phyloP scores from a whole-genome alignment of 441 rosid species.

The Viola pubescens region DNA sequence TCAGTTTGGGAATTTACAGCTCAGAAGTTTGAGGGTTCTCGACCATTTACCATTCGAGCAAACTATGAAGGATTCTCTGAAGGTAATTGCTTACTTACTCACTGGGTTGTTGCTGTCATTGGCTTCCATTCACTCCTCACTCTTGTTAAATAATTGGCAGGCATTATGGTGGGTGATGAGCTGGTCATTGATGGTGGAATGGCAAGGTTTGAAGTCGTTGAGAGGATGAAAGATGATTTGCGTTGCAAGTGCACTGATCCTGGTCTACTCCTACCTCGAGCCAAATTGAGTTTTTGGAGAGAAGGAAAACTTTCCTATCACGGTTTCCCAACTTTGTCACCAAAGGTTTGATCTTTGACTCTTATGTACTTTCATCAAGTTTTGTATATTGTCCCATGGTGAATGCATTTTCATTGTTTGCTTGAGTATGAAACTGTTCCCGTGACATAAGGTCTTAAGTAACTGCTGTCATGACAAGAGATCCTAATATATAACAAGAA shows the following conservation, averaged over 20 bases:
- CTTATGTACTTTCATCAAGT: no score
- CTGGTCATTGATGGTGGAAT: constrained; percentile 73
- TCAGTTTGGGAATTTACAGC: constrained; percentile 63
- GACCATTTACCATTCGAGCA: constrained; percentile 54
- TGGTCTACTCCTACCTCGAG: constrained; percentile 60
- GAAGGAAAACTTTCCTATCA: constrained; percentile 51
- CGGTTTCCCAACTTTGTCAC: constrained; percentile 47
- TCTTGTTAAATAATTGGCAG: constrained; percentile 24
- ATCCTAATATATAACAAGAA: no score
- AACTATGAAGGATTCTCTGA: constrained; percentile 57
- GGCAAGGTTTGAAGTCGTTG: constrained; percentile 61
- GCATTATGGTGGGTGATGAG: constrained; percentile 59
- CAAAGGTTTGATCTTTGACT: constrained; percentile 34
- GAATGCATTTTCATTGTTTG: no score
- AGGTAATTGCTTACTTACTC: constrained; percentile 26
- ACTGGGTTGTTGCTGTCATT: not conserved
- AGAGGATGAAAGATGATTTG: constrained; percentile 50
- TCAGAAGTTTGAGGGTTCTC: constrained; percentile 38
- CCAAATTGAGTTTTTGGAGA: constrained; percentile 73
- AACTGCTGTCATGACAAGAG: no score
- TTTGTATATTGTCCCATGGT: no score
- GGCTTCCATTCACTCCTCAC: not conserved
- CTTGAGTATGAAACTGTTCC: no score
- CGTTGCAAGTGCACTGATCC: constrained; percentile 59
- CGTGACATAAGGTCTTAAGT: no score